phyloP scores from a whole-genome alignment of 2,329 filamentous ascomycete species.

The Colletotrichum simmondsii region DNA sequence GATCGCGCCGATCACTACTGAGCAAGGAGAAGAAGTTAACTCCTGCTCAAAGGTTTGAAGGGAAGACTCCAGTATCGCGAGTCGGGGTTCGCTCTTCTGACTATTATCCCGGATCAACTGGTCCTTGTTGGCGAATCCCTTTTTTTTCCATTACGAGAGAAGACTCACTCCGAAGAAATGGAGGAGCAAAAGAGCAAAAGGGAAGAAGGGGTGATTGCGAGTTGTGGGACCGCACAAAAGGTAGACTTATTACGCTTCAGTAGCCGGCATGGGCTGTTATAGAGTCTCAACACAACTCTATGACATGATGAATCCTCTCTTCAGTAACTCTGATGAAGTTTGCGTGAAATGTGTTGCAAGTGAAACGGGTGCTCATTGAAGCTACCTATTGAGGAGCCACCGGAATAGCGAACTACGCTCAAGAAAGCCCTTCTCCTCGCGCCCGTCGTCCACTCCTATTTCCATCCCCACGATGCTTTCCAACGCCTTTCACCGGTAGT shows the following conservation, averaged over 20 bases:
- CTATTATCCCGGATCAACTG: no score
- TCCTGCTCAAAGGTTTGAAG: no score
- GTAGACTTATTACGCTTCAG: slow-evolving; percentile 21
- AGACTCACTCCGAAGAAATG: neutral
- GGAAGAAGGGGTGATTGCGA: neutral
- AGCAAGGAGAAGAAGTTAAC: neutral
- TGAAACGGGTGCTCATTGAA: neutral
- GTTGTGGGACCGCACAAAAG: neutral
- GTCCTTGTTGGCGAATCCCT: neutral
- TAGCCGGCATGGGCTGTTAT: slow-evolving; percentile 7
- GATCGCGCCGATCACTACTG: slow-evolving; percentile 11
- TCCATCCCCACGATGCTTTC: neutral
- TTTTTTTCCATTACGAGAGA: neutral
- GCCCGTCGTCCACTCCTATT: neutral
- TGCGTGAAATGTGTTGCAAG: neutral
- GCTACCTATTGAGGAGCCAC: neutral
- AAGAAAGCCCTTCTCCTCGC: neutral
- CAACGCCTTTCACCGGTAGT: neutral
- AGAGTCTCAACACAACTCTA: slow-evolving; percentile 13
- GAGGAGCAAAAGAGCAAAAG: neutral
- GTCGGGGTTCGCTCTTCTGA: no score
- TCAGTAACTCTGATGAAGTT: neutral
- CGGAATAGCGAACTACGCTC: neutral
- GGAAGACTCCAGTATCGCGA: neutral
- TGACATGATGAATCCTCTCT: neutral